A percentile compares a stretch with the other conserved stretches of the same genome.
phyloP scores from a whole-genome alignment of 176 grass and related monocot species.

The Avena sativa region DNA sequence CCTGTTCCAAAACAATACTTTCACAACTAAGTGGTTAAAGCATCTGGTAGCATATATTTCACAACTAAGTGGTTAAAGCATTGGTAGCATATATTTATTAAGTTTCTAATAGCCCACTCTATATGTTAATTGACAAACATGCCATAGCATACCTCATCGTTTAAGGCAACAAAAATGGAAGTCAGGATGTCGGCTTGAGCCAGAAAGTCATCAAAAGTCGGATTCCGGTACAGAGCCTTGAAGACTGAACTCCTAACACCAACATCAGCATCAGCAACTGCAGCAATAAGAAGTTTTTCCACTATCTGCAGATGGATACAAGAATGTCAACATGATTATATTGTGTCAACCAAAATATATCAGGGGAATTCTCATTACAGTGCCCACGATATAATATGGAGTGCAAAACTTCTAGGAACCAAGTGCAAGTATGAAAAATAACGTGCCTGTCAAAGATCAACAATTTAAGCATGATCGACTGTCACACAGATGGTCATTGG shows the following conservation, averaged over 20 bases:
- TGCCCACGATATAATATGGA: slow-evolving; percentile 4
- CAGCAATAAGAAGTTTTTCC: slow-evolving; percentile 92
- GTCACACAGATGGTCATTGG: neutral
- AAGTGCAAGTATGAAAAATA: slow-evolving; percentile 14
- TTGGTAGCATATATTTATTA: slow-evolving; percentile 8
- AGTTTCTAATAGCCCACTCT: slow-evolving; percentile 2
- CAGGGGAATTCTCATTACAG: slow-evolving; percentile 10
- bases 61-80: slow-evolving; percentile 27
- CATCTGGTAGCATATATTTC: slow-evolving; percentile 21
- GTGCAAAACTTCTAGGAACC: neutral
- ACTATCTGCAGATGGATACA: slow-evolving; percentile 76
- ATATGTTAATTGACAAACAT: slow-evolving; percentile 34
- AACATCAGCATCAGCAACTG: slow-evolving; percentile 94
- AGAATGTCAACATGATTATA: slow-evolving; percentile 27
- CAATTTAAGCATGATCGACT: neutral
- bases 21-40: slow-evolving; percentile 20
- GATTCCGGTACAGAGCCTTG: slow-evolving; percentile 68
- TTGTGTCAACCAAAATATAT: slow-evolving; percentile 19
- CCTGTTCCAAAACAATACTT: slow-evolving; percentile 21
- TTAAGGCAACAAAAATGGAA: slow-evolving; percentile 97
- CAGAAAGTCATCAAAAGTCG: slow-evolving; percentile 88
- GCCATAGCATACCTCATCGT: slow-evolving; percentile 78
- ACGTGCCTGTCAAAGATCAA: slow-evolving; percentile 16
- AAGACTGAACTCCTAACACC: slow-evolving; percentile 89
- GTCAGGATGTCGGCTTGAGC: slow-evolving; percentile 93